phyloP scores from a whole-genome alignment of 1,139 yeast genomes.

The Yamadazyma membranifaciens region DNA sequence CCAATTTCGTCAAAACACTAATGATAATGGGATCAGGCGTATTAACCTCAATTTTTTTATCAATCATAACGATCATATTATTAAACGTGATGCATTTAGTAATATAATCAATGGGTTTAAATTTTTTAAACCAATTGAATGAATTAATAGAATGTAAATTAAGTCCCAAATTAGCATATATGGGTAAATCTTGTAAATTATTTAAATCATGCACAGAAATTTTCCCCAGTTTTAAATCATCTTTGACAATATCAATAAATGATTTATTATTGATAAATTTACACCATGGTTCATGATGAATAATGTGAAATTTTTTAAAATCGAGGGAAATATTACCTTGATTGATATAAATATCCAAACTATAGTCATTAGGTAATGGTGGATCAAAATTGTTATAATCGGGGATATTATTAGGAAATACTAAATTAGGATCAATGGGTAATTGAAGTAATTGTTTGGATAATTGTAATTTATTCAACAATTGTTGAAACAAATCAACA shows the following conservation, averaged over 20 bases:
- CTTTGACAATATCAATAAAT: slow-evolving; percentile 41
- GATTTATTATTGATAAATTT: slow-evolving; percentile 37
- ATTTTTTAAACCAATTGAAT: slow-evolving; percentile 16
- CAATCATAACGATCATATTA: slow-evolving; percentile 41
- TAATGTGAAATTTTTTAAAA: slow-evolving; percentile 35
- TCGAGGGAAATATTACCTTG: slow-evolving; percentile 49
- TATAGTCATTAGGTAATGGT: slow-evolving; percentile 26
- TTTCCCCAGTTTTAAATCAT: slow-evolving; percentile 32
- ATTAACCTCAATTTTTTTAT: slow-evolving; percentile 42
- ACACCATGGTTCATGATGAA: slow-evolving; percentile 45
- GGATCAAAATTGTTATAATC: slow-evolving; percentile 31
- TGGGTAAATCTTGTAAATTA: slow-evolving; percentile 19
- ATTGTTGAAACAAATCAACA: slow-evolving; percentile 23
- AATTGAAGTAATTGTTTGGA: slow-evolving; percentile 41
- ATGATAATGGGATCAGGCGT: slow-evolving; percentile 46
- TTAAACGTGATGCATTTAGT: slow-evolving; percentile 46
- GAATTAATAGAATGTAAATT: background rate
- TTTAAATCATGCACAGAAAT: slow-evolving; percentile 4
- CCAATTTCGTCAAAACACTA: slow-evolving; percentile 45
- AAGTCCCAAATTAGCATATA: slow-evolving; percentile 2
- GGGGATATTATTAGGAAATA: slow-evolving; percentile 38
- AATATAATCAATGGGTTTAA: slow-evolving; percentile 41
- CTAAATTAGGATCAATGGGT: slow-evolving; percentile 42
- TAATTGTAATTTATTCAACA: slow-evolving; percentile 27
- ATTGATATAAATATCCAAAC: slow-evolving; percentile 41